Percentiles rank a stretch among this genome's conserved stretches.
These are phyloP conservation scores for Jamesozyma rosinii DNA, from an alignment of 805 yeast genomes.

Conservation along the genomic window DNA sequence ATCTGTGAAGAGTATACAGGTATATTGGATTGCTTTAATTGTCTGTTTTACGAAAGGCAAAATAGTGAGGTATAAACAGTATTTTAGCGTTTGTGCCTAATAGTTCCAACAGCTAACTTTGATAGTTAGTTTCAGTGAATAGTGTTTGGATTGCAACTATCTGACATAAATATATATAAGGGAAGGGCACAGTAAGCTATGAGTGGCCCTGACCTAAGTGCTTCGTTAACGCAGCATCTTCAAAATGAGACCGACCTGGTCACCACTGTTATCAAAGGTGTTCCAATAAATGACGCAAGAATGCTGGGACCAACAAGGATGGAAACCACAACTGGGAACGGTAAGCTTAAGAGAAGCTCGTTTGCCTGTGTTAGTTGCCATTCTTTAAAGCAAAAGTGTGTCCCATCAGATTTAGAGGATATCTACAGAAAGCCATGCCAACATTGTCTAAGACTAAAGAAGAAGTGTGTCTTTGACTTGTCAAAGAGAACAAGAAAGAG, in stretches of 20 bases:
- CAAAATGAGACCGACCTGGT: background rate
- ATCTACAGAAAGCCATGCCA: constrained; percentile 60
- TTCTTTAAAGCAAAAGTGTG: constrained; percentile 72
- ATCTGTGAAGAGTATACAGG: too few species aligned
- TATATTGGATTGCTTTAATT: too few species aligned
- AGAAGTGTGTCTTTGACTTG: constrained; percentile 58
- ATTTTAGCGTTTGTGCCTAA: too few species aligned
- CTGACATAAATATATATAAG: too few species aligned
- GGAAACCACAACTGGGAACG: constrained; percentile 13
- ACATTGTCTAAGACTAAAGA: constrained; percentile 57
- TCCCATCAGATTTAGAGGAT: constrained; percentile 42
- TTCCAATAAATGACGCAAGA: constrained; percentile 19
- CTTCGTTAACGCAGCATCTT: too few species aligned
- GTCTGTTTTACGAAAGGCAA: too few species aligned
- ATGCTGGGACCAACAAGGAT: constrained; percentile 15
- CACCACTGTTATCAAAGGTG: constrained; percentile 16
- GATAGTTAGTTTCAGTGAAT: too few species aligned
- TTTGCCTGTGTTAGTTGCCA: constrained; percentile 48
- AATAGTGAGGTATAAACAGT: too few species aligned
- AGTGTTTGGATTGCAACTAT: too few species aligned
- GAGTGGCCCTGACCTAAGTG: too few species aligned
- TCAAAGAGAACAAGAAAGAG: constrained; percentile 46
- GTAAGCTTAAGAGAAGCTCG: constrained; percentile 27
- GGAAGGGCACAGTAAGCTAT: too few species aligned
- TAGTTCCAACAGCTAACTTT: too few species aligned